Evolutionary conservation across 2,329 filamentous ascomycete species (phyloP).

Genomic region (Macrophomina phaseolina): DNA sequence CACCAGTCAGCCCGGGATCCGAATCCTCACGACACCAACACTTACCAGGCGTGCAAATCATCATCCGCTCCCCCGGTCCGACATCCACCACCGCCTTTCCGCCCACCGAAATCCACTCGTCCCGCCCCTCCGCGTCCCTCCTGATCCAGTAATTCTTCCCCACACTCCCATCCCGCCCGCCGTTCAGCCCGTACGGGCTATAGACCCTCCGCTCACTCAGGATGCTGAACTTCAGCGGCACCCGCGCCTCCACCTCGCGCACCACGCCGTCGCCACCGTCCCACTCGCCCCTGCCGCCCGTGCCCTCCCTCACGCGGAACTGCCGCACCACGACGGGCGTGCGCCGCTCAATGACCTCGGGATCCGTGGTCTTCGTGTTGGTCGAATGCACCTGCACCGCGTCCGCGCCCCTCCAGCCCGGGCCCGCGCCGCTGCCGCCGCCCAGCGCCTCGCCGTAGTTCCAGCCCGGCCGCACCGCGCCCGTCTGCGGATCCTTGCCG

Average conservation of each 20-base stretch:
- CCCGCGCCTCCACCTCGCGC: constrained; percentile 40
- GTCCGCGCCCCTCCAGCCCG: constrained; percentile 39
- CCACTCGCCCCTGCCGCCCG: constrained; percentile 38
- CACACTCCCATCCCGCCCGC: constrained; percentile 39
- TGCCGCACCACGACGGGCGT: constrained; percentile 43
- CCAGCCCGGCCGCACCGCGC: constrained; percentile 36
- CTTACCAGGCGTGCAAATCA: constrained; percentile 27
- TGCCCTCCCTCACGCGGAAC: constrained; percentile 39
- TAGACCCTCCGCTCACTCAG: constrained; percentile 41
- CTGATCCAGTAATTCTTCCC: constrained; percentile 35
- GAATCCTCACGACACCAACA: neutral
- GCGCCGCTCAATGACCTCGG: constrained; percentile 43
- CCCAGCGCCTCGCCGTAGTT: constrained; percentile 45
- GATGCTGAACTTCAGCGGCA: constrained; percentile 37
- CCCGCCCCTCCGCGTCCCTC: neutral
- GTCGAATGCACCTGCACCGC: constrained; percentile 46
- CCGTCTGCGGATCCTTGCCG: constrained; percentile 32
- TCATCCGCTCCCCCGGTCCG: constrained; percentile 8
- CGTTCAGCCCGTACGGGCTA: constrained; percentile 41
- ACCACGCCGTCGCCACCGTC: constrained; percentile 41
- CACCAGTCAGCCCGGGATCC: neutral
- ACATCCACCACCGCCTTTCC: constrained; percentile 23
- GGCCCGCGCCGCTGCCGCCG: constrained; percentile 43
- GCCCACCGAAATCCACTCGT: constrained; percentile 23
- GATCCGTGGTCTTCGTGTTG: constrained; percentile 46